phyloP scores from a whole-genome alignment of 2,329 filamentous ascomycete genomes.

The Penicillium sp. region DNA sequence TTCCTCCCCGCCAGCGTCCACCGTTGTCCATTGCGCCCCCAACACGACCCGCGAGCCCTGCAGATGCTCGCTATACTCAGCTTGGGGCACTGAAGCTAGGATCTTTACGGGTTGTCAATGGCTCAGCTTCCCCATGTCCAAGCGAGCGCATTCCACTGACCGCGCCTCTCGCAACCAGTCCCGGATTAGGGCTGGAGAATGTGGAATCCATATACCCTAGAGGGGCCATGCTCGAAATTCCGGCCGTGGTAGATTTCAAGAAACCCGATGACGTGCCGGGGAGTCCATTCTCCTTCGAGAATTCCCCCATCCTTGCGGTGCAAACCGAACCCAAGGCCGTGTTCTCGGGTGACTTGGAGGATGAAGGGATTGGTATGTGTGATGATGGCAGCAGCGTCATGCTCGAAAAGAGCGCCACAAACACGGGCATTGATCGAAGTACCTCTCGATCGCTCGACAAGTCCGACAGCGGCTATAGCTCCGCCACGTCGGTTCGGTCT shows the following conservation, averaged over 20 bases:
- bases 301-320: slow-evolving; percentile 24
- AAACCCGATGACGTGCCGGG: slow-evolving; percentile 23
- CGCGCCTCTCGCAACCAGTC: slow-evolving; percentile 6
- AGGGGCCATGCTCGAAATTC: slow-evolving; percentile 17
- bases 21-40: slow-evolving; percentile 7
- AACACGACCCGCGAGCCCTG: slow-evolving; percentile 24
- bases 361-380: slow-evolving; percentile 20
- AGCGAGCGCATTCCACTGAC: slow-evolving; percentile 30
- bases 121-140: slow-evolving; percentile 34
- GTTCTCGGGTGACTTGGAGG: slow-evolving; percentile 18
- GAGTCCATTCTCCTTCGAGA: slow-evolving; percentile 35
- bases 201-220: slow-evolving; percentile 7
- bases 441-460: slow-evolving; percentile 26
- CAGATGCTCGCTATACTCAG: slow-evolving; percentile 36
- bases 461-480: slow-evolving; percentile 38
- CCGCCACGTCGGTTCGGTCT: slow-evolving; percentile 31
- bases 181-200: slow-evolving; percentile 16
- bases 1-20: slow-evolving; percentile 15
- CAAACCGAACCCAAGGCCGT: slow-evolving; percentile 6
- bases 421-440: slow-evolving; percentile 13
- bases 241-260: slow-evolving; percentile 12
- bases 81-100: slow-evolving; percentile 38
- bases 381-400: slow-evolving; percentile 10
- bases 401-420: slow-evolving; percentile 12
- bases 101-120: slow-evolving; percentile 39